Conservation (phyloP, 768 basidiomycete genomes). For the Amanita rubescens region DNA sequence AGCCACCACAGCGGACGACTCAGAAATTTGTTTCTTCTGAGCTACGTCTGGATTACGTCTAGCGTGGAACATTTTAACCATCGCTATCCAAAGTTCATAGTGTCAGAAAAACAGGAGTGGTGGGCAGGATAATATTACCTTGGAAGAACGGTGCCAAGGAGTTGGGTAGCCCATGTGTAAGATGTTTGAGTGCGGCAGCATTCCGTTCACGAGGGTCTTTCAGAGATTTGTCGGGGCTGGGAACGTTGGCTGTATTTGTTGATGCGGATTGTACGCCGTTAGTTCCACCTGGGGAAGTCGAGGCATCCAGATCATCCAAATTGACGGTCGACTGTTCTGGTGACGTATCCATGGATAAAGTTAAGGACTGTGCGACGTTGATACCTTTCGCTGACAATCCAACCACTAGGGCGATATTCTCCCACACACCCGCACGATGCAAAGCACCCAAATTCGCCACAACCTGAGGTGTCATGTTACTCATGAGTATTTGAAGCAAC, state of each 20-base stretch:
- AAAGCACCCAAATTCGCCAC: conserved; percentile 69
- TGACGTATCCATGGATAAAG: conserved; percentile 41
- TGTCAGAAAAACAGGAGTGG: neutral
- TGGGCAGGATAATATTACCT: conserved; percentile 36
- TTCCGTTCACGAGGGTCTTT: conserved; percentile 53
- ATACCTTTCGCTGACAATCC: conserved; percentile 50
- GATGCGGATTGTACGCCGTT: conserved; percentile 23
- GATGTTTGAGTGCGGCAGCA: conserved; percentile 68
- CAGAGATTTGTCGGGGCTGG: conserved; percentile 25
- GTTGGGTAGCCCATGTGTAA: conserved; percentile 71
- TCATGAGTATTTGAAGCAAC: conserved; percentile 70
- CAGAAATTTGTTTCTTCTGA: conserved; percentile 72
- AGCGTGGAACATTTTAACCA: conserved; percentile 81
- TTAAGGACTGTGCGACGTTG: conserved; percentile 34
- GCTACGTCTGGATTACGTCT: conserved; percentile 66
- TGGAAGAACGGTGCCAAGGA: conserved; percentile 81
- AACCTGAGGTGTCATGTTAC: conserved; percentile 51
- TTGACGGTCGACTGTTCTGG: conserved; percentile 35
- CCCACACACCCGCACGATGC: conserved; percentile 80
- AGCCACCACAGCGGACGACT: conserved; percentile 64
- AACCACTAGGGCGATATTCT: conserved; percentile 72
- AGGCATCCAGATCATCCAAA: conserved; percentile 29
- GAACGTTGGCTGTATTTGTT: conserved; percentile 13
- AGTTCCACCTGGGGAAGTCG: conserved; percentile 22
- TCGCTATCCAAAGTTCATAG: conserved; percentile 37